A percentile compares a stretch with the other conserved stretches of the same genome.
Conservation (phyloP, 345 rosid species). For the Ceriops zippeliana region DNA sequence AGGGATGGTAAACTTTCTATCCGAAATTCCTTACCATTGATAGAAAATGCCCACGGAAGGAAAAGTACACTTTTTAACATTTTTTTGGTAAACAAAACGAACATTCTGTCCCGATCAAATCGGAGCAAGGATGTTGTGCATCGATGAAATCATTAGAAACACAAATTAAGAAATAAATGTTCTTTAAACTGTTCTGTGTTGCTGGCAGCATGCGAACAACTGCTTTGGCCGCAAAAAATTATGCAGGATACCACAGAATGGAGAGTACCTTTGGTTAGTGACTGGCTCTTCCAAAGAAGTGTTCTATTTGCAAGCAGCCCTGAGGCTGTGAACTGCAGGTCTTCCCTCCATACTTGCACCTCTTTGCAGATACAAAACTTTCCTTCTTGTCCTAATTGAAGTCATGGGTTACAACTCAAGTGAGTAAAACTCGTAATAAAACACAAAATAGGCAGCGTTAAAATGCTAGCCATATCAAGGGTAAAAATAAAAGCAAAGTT, state of each 20-base stretch:
- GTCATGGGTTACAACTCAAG: no score
- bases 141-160: neutral
- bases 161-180: no score
- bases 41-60: no score
- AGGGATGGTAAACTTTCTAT: no score
- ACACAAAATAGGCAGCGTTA: neutral
- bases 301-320: conserved; percentile 78
- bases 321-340: conserved; percentile 46
- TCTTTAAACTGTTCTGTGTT: no score
- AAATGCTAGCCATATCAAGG: neutral
- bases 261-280: conserved; percentile 26
- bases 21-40: no score
- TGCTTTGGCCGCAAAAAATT: neutral
- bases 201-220: neutral
- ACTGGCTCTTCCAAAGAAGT: conserved; percentile 65
- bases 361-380: conserved; percentile 48
- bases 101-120: neutral
- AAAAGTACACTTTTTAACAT: no score
- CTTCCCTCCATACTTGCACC: conserved; percentile 49
- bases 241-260: no score
- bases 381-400: conserved; percentile 21
- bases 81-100: neutral
- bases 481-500: neutral
- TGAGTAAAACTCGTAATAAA: neutral
- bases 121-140: neutral